These are phyloP conservation scores for Penicillium brasilianum DNA, from an alignment of 2,329 filamentous ascomycete species.

Conservation along the genomic window DNA sequence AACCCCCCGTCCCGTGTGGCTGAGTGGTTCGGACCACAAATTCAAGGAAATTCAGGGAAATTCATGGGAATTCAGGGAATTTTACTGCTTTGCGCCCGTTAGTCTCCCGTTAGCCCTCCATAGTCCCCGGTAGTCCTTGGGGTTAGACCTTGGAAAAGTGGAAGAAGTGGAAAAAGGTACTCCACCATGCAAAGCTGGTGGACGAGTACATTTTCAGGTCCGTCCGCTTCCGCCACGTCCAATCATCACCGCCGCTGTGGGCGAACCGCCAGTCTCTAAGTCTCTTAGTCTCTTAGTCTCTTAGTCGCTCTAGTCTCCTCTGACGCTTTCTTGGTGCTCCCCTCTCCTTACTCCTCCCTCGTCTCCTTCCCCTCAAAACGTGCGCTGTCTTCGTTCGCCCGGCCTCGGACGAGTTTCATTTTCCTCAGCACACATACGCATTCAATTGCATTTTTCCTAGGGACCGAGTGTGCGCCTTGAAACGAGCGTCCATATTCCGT, in stretches of 20 bases:
- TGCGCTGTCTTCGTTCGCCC: neutral
- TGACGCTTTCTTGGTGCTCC: slow-evolving; percentile 4
- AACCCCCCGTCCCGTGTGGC: neutral
- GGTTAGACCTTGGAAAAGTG: slow-evolving; percentile 5
- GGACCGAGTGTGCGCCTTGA: neutral
- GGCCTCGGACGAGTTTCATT: neutral
- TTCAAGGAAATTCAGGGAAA: neutral
- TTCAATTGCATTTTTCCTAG: neutral
- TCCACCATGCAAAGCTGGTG: slow-evolving; percentile 9
- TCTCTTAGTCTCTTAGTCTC: slow-evolving; percentile 23
- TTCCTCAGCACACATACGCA: neutral
- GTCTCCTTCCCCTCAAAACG: neutral
- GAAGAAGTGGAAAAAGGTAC: neutral
- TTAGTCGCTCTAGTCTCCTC: slow-evolving; percentile 7
- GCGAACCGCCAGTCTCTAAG: slow-evolving; percentile 21
- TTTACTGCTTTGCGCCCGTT: neutral
- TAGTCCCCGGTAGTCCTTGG: neutral
- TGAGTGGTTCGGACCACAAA: neutral
- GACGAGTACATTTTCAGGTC: slow-evolving; percentile 17
- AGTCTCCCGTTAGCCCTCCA: neutral
- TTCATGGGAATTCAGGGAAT: neutral
- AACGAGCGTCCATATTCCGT: neutral
- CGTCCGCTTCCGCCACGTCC: slow-evolving; percentile 23
- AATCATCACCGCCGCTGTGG: slow-evolving; percentile 16
- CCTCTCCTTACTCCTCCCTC: slow-evolving; percentile 2